A percentile compares a stretch with the other conserved stretches of the same genome.
phyloP scores from a whole-genome alignment of 768 basidiomycete species.

The Royoungia palumana region DNA sequence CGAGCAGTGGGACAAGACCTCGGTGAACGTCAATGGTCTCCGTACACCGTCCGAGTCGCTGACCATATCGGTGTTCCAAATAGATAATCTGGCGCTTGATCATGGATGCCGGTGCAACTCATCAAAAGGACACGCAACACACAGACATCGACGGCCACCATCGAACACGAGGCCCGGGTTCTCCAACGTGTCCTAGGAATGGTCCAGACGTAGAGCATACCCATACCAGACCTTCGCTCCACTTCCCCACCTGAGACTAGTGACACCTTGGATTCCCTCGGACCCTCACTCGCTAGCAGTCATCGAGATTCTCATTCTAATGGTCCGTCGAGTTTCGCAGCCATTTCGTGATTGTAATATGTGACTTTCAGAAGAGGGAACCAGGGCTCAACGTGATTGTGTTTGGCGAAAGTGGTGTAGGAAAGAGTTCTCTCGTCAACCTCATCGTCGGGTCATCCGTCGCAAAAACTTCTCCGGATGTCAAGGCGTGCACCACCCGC shows the following conservation, averaged over 20 bases:
- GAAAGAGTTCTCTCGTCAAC: slow-evolving; percentile 45
- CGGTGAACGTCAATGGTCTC: background rate
- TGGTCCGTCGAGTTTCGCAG: slow-evolving; percentile 13
- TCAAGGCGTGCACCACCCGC: slow-evolving; percentile 35
- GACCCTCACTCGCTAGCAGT: background rate
- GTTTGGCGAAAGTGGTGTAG: slow-evolving; percentile 44
- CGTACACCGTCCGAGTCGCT: background rate
- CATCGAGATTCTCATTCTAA: background rate
- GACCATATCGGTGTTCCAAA: background rate
- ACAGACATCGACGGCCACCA: background rate
- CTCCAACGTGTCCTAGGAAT: slow-evolving; percentile 13
- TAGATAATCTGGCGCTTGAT: too few relatives aligned
- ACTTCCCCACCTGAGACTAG: background rate
- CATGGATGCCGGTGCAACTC: too few relatives aligned
- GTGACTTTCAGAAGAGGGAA: slow-evolving; percentile 1
- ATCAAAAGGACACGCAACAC: background rate
- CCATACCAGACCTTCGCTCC: background rate
- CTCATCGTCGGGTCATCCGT: slow-evolving; percentile 30
- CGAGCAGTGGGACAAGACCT: too few relatives aligned
- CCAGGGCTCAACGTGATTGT: slow-evolving; percentile 33
- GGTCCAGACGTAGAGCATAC: background rate
- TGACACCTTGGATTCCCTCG: background rate
- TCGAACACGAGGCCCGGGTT: background rate
- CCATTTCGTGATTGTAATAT: background rate
- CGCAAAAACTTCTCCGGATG: slow-evolving; percentile 33